Evolutionary conservation across 805 yeast genomes (phyloP), one percentile per base, ranked within the genome.

Genomic region (Barnettozyma pratensis): DNA sequence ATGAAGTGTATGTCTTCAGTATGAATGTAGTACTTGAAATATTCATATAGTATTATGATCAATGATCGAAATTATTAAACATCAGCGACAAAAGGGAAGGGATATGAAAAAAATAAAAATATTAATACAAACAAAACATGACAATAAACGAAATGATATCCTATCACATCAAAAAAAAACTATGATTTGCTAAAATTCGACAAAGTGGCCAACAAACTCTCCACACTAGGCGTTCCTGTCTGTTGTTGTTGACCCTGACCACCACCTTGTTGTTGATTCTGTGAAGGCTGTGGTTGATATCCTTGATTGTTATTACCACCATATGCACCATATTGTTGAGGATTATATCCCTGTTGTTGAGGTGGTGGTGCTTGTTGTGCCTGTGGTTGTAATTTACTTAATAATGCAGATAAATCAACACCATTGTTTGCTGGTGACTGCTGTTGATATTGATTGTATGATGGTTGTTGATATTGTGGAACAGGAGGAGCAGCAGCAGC

Each of bases 181-280:
- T 19, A 19, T 19, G 19, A 19, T 19, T 19, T 19, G 3, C 19
- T 19, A 38, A 69, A 56, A 52, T 67, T 66, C 14, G 70, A 68
- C 46, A 70, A 54, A 43, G 71, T 63, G 41, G 69, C 72, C 52
- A 70, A 53, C 41, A 70, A 56, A 47, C 45, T 42, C 12, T 57
- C 68, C 68, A 69, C 73, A 46, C 64, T 66, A 48, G 57, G 62
- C 37, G 63, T 60, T 30, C 63, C 59, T 42, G 56, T 54, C 38
- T 49, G 56, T 30, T 34, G 59, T 40, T 42, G 54, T 29, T 59
- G 65, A 19, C 39, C 51, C 30, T 42, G 51, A 19, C 19, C 19
- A 19, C 19, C 19, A 19, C 19, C 19, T 6, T 34, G 48, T 32
- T 38, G 53, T 35, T 44, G 63, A 37, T 45, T 47, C 42, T 52